Evolutionary conservation across 306 rosid species (phyloP).

Genomic region (Quercus gilva): DNA sequence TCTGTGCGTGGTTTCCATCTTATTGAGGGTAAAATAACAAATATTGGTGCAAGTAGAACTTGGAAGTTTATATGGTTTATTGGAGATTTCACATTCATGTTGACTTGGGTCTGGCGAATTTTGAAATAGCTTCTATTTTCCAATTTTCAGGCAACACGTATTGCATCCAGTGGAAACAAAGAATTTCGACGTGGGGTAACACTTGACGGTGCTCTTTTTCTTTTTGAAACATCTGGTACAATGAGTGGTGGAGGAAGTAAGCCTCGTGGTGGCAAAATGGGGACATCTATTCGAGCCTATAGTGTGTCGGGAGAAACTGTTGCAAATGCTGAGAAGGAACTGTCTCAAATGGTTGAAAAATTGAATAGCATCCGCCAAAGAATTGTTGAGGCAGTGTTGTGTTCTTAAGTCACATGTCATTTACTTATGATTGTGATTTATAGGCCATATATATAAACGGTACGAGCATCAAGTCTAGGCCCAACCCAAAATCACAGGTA

Average conservation of each 20-base stretch:
- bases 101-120: conserved; percentile 4
- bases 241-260: conserved; percentile 93
- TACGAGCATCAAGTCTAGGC: no score
- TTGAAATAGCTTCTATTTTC: conserved; percentile 16
- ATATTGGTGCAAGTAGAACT: not conserved
- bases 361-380: conserved; percentile 54
- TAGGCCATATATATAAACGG: no score
- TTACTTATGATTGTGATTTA: no score
- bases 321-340: conserved; percentile 71
- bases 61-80: not conserved
- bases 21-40: not conserved
- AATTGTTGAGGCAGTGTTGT: conserved; percentile 52
- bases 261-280: conserved; percentile 97
- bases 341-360: conserved; percentile 39
- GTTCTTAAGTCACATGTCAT: not conserved
- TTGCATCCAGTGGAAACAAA: conserved; percentile 60
- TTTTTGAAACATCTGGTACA: conserved; percentile 84
- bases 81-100: not conserved
- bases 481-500: no score
- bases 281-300: conserved; percentile 72
- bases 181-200: conserved; percentile 88
- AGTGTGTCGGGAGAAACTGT: conserved; percentile 81
- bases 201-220: conserved; percentile 84
- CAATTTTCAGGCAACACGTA: conserved; percentile 69
- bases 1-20: not conserved